Conservation (phyloP, 257 asterid species). For the Solanum medicagineum region DNA sequence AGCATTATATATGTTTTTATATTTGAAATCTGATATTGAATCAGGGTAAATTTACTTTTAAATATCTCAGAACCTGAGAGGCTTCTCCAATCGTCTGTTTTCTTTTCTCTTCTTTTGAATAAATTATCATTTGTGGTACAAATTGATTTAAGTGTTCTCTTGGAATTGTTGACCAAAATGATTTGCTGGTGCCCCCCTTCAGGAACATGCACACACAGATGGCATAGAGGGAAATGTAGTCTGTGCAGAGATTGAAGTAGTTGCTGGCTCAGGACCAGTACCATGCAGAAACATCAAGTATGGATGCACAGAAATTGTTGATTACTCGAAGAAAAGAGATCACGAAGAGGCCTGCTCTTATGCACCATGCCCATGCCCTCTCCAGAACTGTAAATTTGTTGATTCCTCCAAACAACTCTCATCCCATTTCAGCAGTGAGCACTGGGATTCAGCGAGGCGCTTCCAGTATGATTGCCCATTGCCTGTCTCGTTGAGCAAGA, state of each 20-base stretch:
- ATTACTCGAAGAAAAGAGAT: conserved; percentile 35
- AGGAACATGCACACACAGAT: conserved; percentile 42
- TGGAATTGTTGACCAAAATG: neutral
- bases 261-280: conserved; percentile 41
- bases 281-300: conserved; percentile 70
- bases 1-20: neutral
- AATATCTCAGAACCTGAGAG: neutral
- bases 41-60: neutral
- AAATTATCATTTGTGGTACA: neutral
- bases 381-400: conserved; percentile 42
- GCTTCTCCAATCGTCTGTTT: neutral
- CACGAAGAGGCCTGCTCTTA: conserved; percentile 59
- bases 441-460: conserved; percentile 79
- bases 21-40: neutral
- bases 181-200: conserved; percentile 3
- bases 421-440: conserved; percentile 64
- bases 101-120: no score
- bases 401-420: conserved; percentile 62
- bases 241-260: conserved; percentile 39
- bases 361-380: conserved; percentile 83
- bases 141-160: neutral
- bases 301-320: conserved; percentile 55
- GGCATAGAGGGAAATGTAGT: conserved; percentile 34
- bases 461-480: conserved; percentile 72
- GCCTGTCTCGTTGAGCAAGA: conserved; percentile 49